Conservation (phyloP, 805 yeast genomes). For the Scheffersomyces ergatensis region DNA sequence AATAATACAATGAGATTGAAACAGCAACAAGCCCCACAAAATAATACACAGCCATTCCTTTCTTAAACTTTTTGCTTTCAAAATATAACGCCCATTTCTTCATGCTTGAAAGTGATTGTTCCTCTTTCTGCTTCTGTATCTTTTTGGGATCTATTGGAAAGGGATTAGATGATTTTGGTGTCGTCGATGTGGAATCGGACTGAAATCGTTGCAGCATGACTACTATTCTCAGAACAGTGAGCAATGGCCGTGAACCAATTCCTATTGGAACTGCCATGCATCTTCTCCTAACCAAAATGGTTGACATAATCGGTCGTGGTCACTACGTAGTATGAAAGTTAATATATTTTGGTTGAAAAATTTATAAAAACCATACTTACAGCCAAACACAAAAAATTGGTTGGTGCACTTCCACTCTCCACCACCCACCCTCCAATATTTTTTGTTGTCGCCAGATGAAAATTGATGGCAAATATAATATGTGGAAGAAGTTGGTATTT, state of each 20-base stretch:
- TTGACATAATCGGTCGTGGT: no score
- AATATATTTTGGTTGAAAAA: no score
- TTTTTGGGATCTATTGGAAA: conserved; percentile 35
- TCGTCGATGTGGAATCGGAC: no score
- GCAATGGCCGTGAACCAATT: no score
- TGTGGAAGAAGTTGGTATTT: background rate
- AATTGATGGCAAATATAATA: conserved; percentile 4
- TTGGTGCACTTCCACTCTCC: no score
- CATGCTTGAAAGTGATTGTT: conserved; percentile 32
- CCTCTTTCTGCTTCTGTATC: conserved; percentile 20
- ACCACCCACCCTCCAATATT: background rate
- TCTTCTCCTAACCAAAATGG: no score
- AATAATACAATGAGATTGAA: conserved; percentile 56
- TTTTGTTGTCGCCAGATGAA: background rate
- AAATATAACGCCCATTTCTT: conserved; percentile 39
- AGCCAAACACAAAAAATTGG: no score
- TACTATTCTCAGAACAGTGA: no score
- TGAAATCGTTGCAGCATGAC: no score
- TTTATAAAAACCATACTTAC: no score
- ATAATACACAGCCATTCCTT: conserved; percentile 55
- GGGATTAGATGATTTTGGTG: conserved; percentile 13
- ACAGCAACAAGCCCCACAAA: conserved; percentile 58
- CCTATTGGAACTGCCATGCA: no score
- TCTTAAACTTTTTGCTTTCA: conserved; percentile 56
- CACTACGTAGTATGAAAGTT: no score